Evolutionary conservation across 306 rosid genomes (phyloP), one percentile per base, ranked within the genome.

Genomic region (Clitoria ternatea): DNA sequence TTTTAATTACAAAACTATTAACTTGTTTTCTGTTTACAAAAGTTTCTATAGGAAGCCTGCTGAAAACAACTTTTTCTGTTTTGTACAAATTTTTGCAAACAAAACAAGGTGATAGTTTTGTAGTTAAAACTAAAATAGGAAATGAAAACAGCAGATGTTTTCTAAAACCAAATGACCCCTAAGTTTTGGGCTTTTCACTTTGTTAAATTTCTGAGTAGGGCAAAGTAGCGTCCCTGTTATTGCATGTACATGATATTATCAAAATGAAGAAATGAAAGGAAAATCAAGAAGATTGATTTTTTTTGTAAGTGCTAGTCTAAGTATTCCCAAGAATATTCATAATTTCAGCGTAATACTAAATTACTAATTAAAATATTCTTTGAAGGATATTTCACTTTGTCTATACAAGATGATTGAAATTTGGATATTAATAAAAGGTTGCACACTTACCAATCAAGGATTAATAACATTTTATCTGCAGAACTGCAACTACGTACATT

Each of bases 181-280:
- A 7, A 18, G 20, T 45, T 62, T 53, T 17, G 18, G 43, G 64
- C n/a, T 43, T 62, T 23, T 33, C 22, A 13, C 49, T 56, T 50
- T 20, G 19, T 64, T 30, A 62, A 53, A 55, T 35, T 64, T 23
- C 26, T 62, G 36, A 11, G 11, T 66, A 22, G 30, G 36, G 52
- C 30, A 39, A 61, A 47, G 5, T 55, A 18, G 29, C 11, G 13
- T 44, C 22, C 30, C 61, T 23, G 6, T 24, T 30, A 29, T n/a
- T 8, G 7, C 40, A 66, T 32, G 20, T n/a, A 24, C n/a, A 47
- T 43, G 6, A 33, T 26, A 55, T 66, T 67, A 33, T 22, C 24
- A 23, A 52, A 74, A 40, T 57, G 47, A 64, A 18, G 68, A 52
- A 63, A 52, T 37, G 18, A 19, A 49, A 49, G 30, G 32, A 61